Evolutionary conservation across 2,329 filamentous ascomycete species (phyloP), one percentile per base, ranked within the genome.

Genomic region (Curvularia verruculosa): DNA sequence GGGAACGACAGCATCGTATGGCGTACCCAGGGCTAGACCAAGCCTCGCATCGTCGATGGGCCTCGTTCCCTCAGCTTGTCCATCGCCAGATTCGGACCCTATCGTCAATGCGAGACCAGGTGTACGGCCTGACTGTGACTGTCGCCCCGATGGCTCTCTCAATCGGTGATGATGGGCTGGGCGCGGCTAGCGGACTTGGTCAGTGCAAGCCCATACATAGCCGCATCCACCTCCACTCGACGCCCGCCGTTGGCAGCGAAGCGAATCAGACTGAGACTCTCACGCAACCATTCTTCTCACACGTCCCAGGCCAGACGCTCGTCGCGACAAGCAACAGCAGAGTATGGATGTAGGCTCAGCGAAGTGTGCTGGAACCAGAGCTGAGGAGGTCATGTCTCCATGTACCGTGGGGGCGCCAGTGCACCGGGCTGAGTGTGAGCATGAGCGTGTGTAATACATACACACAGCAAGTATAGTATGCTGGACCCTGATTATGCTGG

Each of bases 11-110:
- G 45, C 31, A 31, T 36, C 21, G 15, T 50, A 23, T 61, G 55
- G 53, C 46, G 43, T 49, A 10, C 34, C 46, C 36, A 23, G 46
- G 57, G 45, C 58, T 55, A 58, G 63, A 52, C 56, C 45, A 37
- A 45, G 56, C 34, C 24, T 15, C 37, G n/a, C 53, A 65, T 65
- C 62, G 62, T 50, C 62, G 62, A 65, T 65, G 63, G 49, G 52
- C 54, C 52, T 59, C 58, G 26, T 52, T 47, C 36, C 41, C 37
- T 26, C 37, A n/a, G 44, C 44, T 46, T 18, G 52, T 24, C 39
- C 50, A 45, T 54, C 47, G 59, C 60, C 54, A 18, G 46, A 37
- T 21, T 3, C 28, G 49, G 26, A 21, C 28, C n/a, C 47, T 41
- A 52, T 63, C 49, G 60, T 43, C 47, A 45, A 9, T 36, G 34